Conservation (phyloP, 805 yeast species). For the Wickerhamiella alocasiicola region DNA sequence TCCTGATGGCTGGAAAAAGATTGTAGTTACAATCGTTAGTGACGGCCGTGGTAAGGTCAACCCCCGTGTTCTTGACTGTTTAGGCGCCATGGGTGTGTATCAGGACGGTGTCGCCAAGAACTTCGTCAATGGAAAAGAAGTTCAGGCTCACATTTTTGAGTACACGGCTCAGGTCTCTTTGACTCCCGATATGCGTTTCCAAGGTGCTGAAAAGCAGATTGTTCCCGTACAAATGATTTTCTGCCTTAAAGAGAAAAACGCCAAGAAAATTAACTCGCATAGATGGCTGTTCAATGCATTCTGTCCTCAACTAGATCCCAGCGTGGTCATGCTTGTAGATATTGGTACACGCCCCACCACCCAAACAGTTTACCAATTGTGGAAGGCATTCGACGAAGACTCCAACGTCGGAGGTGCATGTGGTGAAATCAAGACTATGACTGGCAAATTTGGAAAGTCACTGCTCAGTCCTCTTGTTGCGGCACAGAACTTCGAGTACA, state of each 20-base stretch:
- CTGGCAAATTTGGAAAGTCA: constrained; percentile 76
- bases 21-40: constrained; percentile 79
- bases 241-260: constrained; percentile 83
- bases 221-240: constrained; percentile 92
- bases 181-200: constrained; percentile 78
- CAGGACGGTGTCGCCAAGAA: constrained; percentile 97
- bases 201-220: constrained; percentile 68
- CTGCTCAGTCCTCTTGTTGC: constrained; percentile 86
- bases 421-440: constrained; percentile 92
- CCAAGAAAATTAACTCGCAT: constrained; percentile 91
- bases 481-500: constrained; percentile 91
- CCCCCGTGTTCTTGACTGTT: constrained; percentile 71
- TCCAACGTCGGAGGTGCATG: constrained; percentile 99
- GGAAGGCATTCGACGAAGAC: constrained; percentile 96
- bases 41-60: constrained; percentile 89
- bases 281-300: constrained; percentile 95
- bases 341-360: constrained; percentile 96
- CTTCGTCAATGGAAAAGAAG: constrained; percentile 80
- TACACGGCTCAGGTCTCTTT: constrained; percentile 91
- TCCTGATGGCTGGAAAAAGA: constrained; percentile 90
- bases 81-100: constrained; percentile 91
- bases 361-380: constrained; percentile 77
- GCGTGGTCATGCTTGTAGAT: constrained; percentile 76
- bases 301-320: constrained; percentile 85
- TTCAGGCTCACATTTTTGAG: constrained; percentile 88